Evolutionary conservation across 768 basidiomycete species (phyloP), one percentile per base, ranked within the genome.

Genomic region (Pleurotus sapidus): DNA sequence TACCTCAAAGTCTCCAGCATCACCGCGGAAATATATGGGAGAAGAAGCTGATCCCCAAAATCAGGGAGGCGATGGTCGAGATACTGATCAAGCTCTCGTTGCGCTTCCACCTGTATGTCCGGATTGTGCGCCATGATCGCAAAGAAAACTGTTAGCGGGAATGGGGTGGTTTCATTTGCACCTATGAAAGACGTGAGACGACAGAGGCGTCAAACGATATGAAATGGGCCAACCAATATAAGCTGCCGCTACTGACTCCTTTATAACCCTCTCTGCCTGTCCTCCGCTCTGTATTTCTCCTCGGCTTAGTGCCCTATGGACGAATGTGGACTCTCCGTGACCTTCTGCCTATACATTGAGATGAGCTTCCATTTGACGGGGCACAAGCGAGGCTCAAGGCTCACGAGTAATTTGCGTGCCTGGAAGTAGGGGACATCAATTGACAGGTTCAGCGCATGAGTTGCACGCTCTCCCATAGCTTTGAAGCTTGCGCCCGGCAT

Each of bases 11-110:
- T 57, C 62, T 80, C 78, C 56, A 67, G 71, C 24, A 77, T 57
- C 0, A 76, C 37, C 7, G 71, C 72, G 11, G 63, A 56, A 11
- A 79, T 50, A 57, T 78, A 79, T 1, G 76, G 78, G 9, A 53
- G 38, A 18, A 20, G 17, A n/a, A 17, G 14, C 7, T 20, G 14
- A 20, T 54, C 51, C 7, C 18, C 51, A 5, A 54, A 42, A 9
- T 6, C 51, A 4, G 51, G 51, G 20, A 54, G 51, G 17, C 51
- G 51, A 40, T n/a, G 24, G 4, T 54, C 39, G 8, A 54, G 39
- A 54, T 40, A 39, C 12, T 20, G 24, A 42, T 54, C 51, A 12
- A 54, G 42, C 25, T 54, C 51, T 12, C 18, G 17, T n/a, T 42
- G 37, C n/a, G 51, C 37, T 39, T 42, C 18, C 15, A 5, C 20